phyloP scores from a whole-genome alignment of 495 filamentous ascomycete species.

The Aspergillus leporis region DNA sequence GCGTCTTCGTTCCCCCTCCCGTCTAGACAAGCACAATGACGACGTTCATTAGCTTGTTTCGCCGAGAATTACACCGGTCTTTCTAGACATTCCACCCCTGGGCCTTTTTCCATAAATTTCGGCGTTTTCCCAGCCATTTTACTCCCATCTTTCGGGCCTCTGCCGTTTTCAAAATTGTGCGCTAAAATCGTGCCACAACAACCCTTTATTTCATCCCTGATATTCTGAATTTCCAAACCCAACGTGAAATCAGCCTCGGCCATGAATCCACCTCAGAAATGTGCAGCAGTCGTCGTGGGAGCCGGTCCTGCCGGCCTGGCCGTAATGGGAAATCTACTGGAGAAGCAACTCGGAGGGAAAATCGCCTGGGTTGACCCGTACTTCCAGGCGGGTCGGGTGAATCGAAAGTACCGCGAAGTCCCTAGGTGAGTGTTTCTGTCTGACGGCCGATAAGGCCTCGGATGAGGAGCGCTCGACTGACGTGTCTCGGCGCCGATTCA shows the following conservation, averaged over 20 bases:
- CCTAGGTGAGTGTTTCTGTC: conserved; percentile 44
- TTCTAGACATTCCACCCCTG: conserved; percentile 3
- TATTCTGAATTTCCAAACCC: background rate
- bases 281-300: conserved; percentile 56
- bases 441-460: conserved; percentile 3
- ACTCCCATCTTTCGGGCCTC: conserved; percentile 10
- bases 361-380: conserved; percentile 57
- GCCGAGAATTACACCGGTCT: conserved; percentile 22
- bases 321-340: conserved; percentile 57
- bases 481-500: conserved; percentile 12
- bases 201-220: background rate
- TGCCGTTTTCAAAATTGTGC: conserved; percentile 1
- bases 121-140: conserved; percentile 9
- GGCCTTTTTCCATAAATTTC: conserved; percentile 26
- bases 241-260: background rate
- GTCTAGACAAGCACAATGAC: conserved; percentile 10
- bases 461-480: conserved; percentile 16
- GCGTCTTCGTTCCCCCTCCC: conserved; percentile 8
- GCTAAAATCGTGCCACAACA: background rate
- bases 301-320: conserved; percentile 58
- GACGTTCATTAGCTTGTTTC: conserved; percentile 13
- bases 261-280: conserved; percentile 39
- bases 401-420: conserved; percentile 57
- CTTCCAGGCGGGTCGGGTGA: conserved; percentile 53
- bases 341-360: conserved; percentile 44